Evolutionary conservation across 2,329 filamentous ascomycete genomes (phyloP).

Genomic region (Pseudocercospora fijiensis): DNA sequence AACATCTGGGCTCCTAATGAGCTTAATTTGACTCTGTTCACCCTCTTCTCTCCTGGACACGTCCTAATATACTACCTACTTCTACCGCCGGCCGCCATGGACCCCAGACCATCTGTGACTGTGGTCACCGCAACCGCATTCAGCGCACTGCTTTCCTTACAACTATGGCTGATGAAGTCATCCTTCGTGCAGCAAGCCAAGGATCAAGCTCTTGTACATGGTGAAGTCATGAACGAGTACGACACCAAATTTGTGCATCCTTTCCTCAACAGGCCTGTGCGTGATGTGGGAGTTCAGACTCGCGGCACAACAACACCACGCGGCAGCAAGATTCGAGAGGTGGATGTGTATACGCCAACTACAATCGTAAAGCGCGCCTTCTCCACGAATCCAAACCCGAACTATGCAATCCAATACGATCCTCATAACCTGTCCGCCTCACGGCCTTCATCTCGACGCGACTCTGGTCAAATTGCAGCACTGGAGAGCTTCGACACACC

Average conservation of each 20-base stretch:
- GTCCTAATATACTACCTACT: constrained; percentile 88
- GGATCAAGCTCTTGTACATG: constrained; percentile 80
- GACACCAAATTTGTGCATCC: constrained; percentile 95
- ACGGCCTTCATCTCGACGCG: constrained; percentile 22
- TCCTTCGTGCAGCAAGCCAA: constrained; percentile 81
- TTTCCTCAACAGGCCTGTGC: constrained; percentile 74
- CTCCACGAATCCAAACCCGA: constrained; percentile 77
- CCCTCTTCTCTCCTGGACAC: constrained; percentile 89
- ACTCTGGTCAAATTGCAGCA: constrained; percentile 22
- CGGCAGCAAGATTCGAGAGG: constrained; percentile 43
- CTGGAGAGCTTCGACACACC: constrained; percentile 23
- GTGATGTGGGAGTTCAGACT: constrained; percentile 77
- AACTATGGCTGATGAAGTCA: constrained; percentile 71
- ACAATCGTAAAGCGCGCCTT: constrained; percentile 72
- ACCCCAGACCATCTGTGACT: constrained; percentile 79
- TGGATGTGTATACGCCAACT: constrained; percentile 63
- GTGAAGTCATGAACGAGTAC: constrained; percentile 92
- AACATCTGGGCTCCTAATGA: constrained; percentile 91
- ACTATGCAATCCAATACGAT: constrained; percentile 67
- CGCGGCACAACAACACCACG: constrained; percentile 44
- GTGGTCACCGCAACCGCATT: constrained; percentile 80
- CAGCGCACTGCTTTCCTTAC: constrained; percentile 69
- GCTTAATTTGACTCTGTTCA: constrained; percentile 77
- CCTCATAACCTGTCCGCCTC: constrained; percentile 53
- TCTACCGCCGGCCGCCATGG: constrained; percentile 71